Evolutionary conservation across 768 basidiomycete species (phyloP), one percentile per base, ranked within the genome.

Genomic region (Agrocybe pediades): DNA sequence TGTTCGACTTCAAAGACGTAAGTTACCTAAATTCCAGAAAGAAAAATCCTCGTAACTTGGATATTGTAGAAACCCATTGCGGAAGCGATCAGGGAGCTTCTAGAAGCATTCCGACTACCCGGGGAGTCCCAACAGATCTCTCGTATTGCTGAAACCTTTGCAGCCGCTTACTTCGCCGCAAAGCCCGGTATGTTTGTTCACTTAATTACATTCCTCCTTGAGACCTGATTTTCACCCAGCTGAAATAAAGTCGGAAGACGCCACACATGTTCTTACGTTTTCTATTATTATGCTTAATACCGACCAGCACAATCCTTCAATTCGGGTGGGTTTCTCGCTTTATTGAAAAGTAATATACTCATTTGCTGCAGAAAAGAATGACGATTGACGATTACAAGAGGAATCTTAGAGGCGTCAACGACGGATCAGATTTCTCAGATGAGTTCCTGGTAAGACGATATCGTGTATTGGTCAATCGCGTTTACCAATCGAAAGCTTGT

Each of bases 271-370:
- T 7, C 73, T 99, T 21, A 85, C 96, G 1, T 99, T 87, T 69
- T 98, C 97, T 0, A 87, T 99, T 55, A 98, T 99, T 69, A 83
- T 99, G 94, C 82, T 99, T 46, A 99, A 99, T 71, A 99, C 97
- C 7, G 97, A 99, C 73, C 84, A 86, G 26, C 95, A 98, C 67
- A 98, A 92, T 65, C 95, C 95, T 11, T 94, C 97, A 78, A 83
- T 95, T 56, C 75, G 91, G 66, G 93, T 90, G 66, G 68, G 87
- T 58, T 16, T 42, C 30, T n/a, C 20, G 9, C 6, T n/a, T 23
- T 40, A 53, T 13, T 36, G 20, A 16, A 42, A 20, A 11, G 13
- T 8, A 6, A 39, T 41, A 54, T n/a, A 62, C 54, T 25, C 50
- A 27, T 27, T 25, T 46, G 4, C n/a, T 52, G n/a, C 61, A 96